phyloP scores from a whole-genome alignment of 805 yeast species.

The Teunomyces stri region DNA sequence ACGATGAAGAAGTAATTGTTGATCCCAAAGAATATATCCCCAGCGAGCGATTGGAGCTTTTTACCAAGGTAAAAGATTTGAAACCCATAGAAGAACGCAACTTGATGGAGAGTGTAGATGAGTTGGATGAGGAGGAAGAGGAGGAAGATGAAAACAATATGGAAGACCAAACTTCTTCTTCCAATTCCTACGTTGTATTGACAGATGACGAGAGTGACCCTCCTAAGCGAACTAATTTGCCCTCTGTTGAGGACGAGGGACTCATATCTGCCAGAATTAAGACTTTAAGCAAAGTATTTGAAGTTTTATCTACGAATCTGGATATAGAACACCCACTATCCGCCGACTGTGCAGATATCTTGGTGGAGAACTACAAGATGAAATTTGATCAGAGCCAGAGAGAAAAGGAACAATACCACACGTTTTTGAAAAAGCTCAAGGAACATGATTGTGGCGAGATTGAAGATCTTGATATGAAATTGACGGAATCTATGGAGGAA shows the following conservation, averaged over 20 bases:
- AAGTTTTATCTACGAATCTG: constrained; percentile 62
- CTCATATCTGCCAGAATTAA: constrained; percentile 50
- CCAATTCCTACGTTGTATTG: constrained; percentile 13
- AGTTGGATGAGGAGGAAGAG: constrained; percentile 19
- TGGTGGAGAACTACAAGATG: constrained; percentile 61
- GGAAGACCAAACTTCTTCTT: constrained; percentile 2
- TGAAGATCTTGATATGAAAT: constrained; percentile 42
- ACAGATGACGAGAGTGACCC: constrained; percentile 3
- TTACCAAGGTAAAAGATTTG: constrained; percentile 19
- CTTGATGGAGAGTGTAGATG: constrained; percentile 30
- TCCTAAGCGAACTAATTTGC: not conserved
- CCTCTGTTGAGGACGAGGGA: constrained; percentile 9
- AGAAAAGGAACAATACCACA: constrained; percentile 76
- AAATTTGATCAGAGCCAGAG: constrained; percentile 70
- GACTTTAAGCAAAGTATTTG: constrained; percentile 63
- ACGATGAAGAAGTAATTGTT: constrained; percentile 14
- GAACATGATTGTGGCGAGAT: constrained; percentile 18
- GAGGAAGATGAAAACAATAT: constrained; percentile 17
- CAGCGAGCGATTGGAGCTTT: constrained; percentile 34
- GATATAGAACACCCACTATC: constrained; percentile 86
- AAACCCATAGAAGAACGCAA: constrained; percentile 24
- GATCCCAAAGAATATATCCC: constrained; percentile 38
- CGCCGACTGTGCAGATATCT: constrained; percentile 70
- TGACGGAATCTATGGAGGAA: constrained; percentile 42
- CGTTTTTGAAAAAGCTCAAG: constrained; percentile 68